These are phyloP conservation scores for Syzygium jambos DNA, from an alignment of 345 rosid genomes.

Conservation along the genomic window DNA sequence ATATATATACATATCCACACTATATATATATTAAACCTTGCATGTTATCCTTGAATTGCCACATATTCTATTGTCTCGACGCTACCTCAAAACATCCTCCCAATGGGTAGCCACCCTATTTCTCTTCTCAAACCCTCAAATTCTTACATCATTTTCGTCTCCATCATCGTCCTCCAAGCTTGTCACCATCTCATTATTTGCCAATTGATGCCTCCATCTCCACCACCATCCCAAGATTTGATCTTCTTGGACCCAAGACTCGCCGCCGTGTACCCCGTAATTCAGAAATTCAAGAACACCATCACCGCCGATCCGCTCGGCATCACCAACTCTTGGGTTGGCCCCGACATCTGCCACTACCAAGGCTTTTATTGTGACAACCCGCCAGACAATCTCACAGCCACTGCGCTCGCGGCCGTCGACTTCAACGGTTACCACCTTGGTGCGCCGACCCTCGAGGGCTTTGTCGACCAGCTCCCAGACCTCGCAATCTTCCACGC, in stretches of 20 bases:
- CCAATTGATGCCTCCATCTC: not conserved
- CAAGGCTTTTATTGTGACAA: no score
- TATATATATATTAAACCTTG: not conserved
- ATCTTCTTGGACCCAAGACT: not conserved
- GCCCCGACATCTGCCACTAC: no score
- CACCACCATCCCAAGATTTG: not conserved
- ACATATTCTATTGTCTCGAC: not conserved
- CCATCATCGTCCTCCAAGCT: not conserved
- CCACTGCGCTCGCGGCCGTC: no score
- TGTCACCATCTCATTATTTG: not conserved
- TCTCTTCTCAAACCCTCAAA: not conserved
- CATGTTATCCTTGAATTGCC: not conserved
- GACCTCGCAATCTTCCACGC: slow-evolving; percentile 47
- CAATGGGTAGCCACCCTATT: not conserved
- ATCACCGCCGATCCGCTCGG: no score
- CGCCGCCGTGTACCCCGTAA: slow-evolving; percentile 1
- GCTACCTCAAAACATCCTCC: not conserved
- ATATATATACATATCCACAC: no score
- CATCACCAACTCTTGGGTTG: no score
- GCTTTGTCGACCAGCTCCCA: slow-evolving; percentile 15
- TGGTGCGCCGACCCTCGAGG: no score
- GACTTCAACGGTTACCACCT: no score
- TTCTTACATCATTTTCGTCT: not conserved
- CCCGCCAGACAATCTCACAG: no score
- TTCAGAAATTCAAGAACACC: no score